Conservation (phyloP, 139 green algal species). For the Chloropicon primus region DNA sequence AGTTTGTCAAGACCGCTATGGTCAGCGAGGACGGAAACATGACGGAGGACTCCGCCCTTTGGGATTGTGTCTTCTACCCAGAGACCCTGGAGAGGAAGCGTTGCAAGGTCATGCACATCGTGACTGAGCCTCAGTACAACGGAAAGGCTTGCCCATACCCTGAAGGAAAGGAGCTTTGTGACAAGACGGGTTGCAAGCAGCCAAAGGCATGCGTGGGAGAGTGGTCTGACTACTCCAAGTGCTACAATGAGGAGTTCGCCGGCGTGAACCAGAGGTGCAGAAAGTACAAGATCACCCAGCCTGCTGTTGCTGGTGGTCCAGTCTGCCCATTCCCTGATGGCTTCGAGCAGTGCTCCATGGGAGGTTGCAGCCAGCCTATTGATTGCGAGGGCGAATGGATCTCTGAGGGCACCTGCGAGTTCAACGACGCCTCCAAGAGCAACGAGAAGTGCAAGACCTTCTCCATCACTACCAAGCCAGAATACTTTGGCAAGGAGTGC, state of each 20-base stretch:
- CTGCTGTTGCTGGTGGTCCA: background rate
- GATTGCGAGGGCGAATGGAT: background rate
- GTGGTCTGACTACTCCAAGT: background rate
- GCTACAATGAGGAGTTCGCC: background rate
- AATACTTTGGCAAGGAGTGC: background rate
- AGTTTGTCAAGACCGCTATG: background rate
- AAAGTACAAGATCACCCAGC: background rate
- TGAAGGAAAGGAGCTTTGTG: background rate
- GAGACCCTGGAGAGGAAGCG: background rate
- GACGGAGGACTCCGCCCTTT: no score
- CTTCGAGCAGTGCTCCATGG: background rate
- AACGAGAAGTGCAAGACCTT: background rate
- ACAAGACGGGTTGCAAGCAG: background rate
- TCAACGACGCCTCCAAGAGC: background rate
- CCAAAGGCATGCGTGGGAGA: background rate
- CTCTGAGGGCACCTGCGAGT: background rate
- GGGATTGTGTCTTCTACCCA: background rate
- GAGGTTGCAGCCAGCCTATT: background rate
- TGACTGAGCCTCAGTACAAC: background rate
- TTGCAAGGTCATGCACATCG: background rate
- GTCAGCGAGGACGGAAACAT: no score
- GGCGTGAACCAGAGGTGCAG: background rate
- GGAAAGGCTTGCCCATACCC: background rate
- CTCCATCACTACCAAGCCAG: background rate
- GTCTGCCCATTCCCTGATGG: background rate